Percentiles rank a stretch among this genome's conserved stretches.
phyloP scores from a whole-genome alignment of 2,329 filamentous ascomycete species.

The Cytospora piceicola region DNA sequence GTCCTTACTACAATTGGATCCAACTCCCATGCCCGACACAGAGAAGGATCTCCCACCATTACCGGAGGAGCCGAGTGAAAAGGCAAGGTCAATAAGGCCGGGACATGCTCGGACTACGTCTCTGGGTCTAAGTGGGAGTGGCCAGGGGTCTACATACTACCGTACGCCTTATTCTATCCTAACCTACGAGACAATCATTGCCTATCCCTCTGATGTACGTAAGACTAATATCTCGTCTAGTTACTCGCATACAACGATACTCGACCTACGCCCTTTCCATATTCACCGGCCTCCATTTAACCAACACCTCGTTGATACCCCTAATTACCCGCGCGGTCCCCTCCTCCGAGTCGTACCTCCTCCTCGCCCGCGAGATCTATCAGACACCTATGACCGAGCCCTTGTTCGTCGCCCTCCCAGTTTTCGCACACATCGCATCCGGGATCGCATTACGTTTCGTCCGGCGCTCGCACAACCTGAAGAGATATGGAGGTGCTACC shows the following conservation, averaged over 20 bases:
- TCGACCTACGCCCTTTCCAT: slow-evolving; percentile 82
- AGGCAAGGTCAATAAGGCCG: slow-evolving; percentile 13
- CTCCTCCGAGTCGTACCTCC: slow-evolving; percentile 80
- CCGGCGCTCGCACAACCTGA: slow-evolving; percentile 70
- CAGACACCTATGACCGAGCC: slow-evolving; percentile 82
- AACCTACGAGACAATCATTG: slow-evolving; percentile 30
- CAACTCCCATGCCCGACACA: slow-evolving; percentile 69
- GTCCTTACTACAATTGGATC: slow-evolving; percentile 78
- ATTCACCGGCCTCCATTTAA: slow-evolving; percentile 76
- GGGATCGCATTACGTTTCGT: slow-evolving; percentile 78
- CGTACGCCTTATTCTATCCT: slow-evolving; percentile 51
- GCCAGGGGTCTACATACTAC: slow-evolving; percentile 76
- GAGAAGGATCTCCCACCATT: slow-evolving; percentile 53
- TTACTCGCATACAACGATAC: slow-evolving; percentile 81
- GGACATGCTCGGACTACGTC: slow-evolving; percentile 42
- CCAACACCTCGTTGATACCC: slow-evolving; percentile 82
- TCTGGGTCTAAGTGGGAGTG: slow-evolving; percentile 62
- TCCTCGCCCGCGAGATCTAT: slow-evolving; percentile 90
- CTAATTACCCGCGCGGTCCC: slow-evolving; percentile 73
- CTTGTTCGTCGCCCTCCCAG: slow-evolving; percentile 74
- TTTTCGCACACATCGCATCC: slow-evolving; percentile 75
- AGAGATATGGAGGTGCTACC: slow-evolving; percentile 74
- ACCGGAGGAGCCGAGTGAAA: slow-evolving; percentile 39
- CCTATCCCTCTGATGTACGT: background rate
- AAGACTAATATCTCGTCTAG: slow-evolving; percentile 37